Conservation (phyloP, 2,329 filamentous ascomycete genomes). For the Ophiobolus disseminans region DNA sequence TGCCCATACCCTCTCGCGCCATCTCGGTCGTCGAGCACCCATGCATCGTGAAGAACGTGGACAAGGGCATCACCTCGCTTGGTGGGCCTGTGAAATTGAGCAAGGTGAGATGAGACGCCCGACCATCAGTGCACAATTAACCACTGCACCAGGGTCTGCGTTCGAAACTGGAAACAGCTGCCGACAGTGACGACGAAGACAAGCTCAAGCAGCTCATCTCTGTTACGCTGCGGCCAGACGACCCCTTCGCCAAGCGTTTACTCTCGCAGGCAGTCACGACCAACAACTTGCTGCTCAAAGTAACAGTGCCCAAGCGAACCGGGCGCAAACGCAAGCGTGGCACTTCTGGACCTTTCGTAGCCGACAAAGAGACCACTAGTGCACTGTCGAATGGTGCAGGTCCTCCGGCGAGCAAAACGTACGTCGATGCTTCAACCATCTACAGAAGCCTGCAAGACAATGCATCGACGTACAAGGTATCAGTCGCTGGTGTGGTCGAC, state of each 20-base stretch:
- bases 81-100: slow-evolving; percentile 63
- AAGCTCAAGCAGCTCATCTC: slow-evolving; percentile 62
- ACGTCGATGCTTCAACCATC: slow-evolving; percentile 52
- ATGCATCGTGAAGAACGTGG: slow-evolving; percentile 68
- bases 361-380: slow-evolving; percentile 38
- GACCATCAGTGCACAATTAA: slow-evolving; percentile 12
- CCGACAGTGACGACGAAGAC: slow-evolving; percentile 29
- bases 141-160: slow-evolving; percentile 31
- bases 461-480: slow-evolving; percentile 68
- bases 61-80: slow-evolving; percentile 69
- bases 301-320: slow-evolving; percentile 85
- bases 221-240: slow-evolving; percentile 79
- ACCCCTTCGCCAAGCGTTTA: slow-evolving; percentile 79
- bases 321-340: slow-evolving; percentile 85
- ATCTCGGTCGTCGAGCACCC: slow-evolving; percentile 72
- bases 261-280: slow-evolving; percentile 77
- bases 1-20: slow-evolving; percentile 59
- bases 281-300: slow-evolving; percentile 84
- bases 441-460: slow-evolving; percentile 75
- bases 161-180: slow-evolving; percentile 32
- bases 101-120: slow-evolving; percentile 50
- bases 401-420: slow-evolving; percentile 7
- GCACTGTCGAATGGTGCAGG: not conserved
- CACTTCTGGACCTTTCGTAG: slow-evolving; percentile 67
- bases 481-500: slow-evolving; percentile 74